Conservation (phyloP, 371 early-diverging fungal species). For the Dinochytrium kinnereticum region DNA sequence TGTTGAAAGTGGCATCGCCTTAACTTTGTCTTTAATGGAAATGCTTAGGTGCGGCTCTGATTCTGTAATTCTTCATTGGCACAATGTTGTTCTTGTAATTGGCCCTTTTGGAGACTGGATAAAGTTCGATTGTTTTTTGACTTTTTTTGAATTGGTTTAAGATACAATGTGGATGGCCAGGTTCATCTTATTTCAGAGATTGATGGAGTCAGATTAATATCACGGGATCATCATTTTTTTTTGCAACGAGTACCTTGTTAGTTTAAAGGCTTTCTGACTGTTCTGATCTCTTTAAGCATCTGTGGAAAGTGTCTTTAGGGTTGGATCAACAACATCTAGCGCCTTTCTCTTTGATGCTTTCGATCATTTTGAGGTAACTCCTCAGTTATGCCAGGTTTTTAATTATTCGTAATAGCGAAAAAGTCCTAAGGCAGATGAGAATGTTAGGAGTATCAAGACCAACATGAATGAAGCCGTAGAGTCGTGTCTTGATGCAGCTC, state of each 20-base stretch:
- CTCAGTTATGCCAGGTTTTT: neutral
- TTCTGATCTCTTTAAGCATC: slow-evolving; percentile 55
- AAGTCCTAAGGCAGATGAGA: slow-evolving; percentile 93
- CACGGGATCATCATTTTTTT: slow-evolving; percentile 71
- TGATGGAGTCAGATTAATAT: slow-evolving; percentile 92
- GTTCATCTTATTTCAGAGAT: slow-evolving; percentile 85
- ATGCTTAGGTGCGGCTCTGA: slow-evolving; percentile 91
- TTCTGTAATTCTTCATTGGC: slow-evolving; percentile 87
- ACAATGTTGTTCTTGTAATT: slow-evolving; percentile 80
- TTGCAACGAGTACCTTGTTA: slow-evolving; percentile 71
- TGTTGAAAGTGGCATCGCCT: too few species aligned
- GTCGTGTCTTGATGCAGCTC: slow-evolving; percentile 93
- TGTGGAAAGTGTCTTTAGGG: slow-evolving; percentile 84
- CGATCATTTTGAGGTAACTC: slow-evolving; percentile 81
- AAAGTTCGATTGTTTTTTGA: slow-evolving; percentile 51
- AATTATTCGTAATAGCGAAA: slow-evolving; percentile 57
- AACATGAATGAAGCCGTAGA: slow-evolving; percentile 88
- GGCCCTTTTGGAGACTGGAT: slow-evolving; percentile 94
- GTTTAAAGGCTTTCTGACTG: too few species aligned
- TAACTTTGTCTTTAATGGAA: too few species aligned
- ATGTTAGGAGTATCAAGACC: slow-evolving; percentile 81
- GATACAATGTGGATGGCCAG: slow-evolving; percentile 77
- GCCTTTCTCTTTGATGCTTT: slow-evolving; percentile 94
- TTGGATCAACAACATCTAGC: slow-evolving; percentile 92
- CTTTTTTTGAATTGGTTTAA: slow-evolving; percentile 22